Evolutionary conservation across 2,329 filamentous ascomycete species (phyloP).

Genomic region (Fusarium stilboides): DNA sequence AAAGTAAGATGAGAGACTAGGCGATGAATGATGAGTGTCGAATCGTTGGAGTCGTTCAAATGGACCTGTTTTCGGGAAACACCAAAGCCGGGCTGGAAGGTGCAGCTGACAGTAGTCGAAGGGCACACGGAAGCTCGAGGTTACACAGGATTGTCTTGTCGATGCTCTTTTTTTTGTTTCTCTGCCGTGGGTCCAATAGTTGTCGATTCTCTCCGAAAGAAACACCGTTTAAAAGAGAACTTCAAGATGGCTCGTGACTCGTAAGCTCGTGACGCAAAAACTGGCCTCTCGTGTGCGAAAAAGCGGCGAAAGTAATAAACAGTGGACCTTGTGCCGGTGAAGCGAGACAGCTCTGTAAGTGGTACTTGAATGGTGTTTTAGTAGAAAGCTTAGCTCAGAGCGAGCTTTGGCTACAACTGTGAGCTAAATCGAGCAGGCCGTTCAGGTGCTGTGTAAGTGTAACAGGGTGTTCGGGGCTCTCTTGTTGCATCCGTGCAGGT

Average conservation of each 20-base stretch:
- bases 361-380: constrained; percentile 35
- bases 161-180: constrained; percentile 33
- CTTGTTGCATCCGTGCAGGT: constrained; percentile 31
- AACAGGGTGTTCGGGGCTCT: constrained; percentile 36
- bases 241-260: constrained; percentile 37
- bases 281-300: constrained; percentile 34
- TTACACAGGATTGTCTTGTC: constrained; percentile 24
- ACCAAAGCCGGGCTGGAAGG: constrained; percentile 21
- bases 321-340: constrained; percentile 39
- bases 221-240: constrained; percentile 31
- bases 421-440: constrained; percentile 33
- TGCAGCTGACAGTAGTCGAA: constrained; percentile 30
- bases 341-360: constrained; percentile 37
- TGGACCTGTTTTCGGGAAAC: constrained; percentile 17
- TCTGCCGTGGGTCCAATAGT: constrained; percentile 26
- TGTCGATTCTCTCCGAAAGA: constrained; percentile 15
- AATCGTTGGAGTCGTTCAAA: constrained; percentile 12
- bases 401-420: constrained; percentile 27
- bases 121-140: constrained; percentile 21
- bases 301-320: constrained; percentile 36
- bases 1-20: constrained; percentile 6
- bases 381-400: constrained; percentile 45
- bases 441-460: constrained; percentile 50
- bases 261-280: constrained; percentile 47
- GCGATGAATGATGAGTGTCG: constrained; percentile 1